Percentiles rank a stretch among this genome's conserved stretches.
phyloP scores from a whole-genome alignment of 2,329 filamentous ascomycete genomes.

The Apiospora kogelbergensis region DNA sequence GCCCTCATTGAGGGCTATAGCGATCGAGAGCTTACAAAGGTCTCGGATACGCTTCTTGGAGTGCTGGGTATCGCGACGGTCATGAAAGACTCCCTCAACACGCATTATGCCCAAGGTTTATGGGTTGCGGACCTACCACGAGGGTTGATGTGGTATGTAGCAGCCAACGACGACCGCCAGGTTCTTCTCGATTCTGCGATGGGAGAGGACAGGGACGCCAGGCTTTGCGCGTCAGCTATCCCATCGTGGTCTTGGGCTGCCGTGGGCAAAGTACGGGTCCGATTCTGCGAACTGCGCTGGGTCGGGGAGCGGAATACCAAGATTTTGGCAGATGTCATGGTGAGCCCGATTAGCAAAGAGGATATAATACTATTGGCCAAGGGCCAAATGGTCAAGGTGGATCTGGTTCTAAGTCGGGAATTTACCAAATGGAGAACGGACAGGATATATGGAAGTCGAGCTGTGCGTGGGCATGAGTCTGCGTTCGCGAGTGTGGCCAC shows the following conservation, averaged over 20 bases:
- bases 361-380: not conserved
- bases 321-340: not conserved
- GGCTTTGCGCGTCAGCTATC: not conserved
- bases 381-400: too few relatives aligned
- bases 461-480: not conserved
- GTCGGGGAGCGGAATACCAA: not conserved
- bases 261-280: constrained; percentile 18
- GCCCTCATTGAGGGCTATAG: constrained; percentile 20
- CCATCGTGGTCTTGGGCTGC: constrained; percentile 25
- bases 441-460: not conserved
- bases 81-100: not conserved
- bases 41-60: constrained; percentile 18
- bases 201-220: fast-evolving
- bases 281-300: constrained; percentile 9
- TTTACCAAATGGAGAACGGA: not conserved
- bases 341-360: not conserved
- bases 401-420: too few relatives aligned
- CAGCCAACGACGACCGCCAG: constrained; percentile 18
- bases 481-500: not conserved
- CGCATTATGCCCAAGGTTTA: constrained; percentile 18
- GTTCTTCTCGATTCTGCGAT: not conserved
- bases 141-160: constrained; percentile 23
- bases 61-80: constrained; percentile 17
- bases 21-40: constrained; percentile 15
- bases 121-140: constrained; percentile 20